Evolutionary conservation across 2,329 filamentous ascomycete species (phyloP), one percentile per base, ranked within the genome.

Genomic region (Fusarium phyllophilum): DNA sequence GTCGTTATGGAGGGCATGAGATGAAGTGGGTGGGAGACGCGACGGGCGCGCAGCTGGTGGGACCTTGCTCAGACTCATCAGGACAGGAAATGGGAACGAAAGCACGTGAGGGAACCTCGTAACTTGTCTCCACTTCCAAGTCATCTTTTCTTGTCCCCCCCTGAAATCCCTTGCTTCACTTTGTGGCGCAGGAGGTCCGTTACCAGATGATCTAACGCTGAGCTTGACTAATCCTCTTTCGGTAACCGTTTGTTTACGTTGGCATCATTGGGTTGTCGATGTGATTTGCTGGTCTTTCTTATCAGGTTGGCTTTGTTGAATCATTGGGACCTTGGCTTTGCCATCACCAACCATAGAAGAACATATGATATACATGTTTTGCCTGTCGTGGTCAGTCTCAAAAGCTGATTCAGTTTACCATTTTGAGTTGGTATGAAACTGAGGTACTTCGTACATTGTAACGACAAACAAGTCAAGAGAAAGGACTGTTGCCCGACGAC

Each of bases 21-120:
- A 79, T 81, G 81, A 83, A 75, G 82, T 83, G 78, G 79, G 77
- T 75, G 82, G 82, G 79, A 83, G 82, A 84, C 84, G 84, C 84
- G 84, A 82, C 81, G 79, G 81, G 79, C 82, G 82, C 82, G 82
- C 80, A 80, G 69, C 79, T 81, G 78, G 81, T 78, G 80, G 79
- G 77, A 75, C 79, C 72, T 69, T 70, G 61, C 42, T 42, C 29
- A 34, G 31, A 77, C 62, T 74, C 73, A 70, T 78, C 82, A 80
- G 83, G 82, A 84, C 83, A 82, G 83, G 82, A 84, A 78, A 78
- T 81, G 78, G 77, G 78, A 84, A 81, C 84, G 84, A 82, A 83
- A 81, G 79, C 84, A 85, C 84, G 83, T 85, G 84, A 85, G 77
- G 39, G n/a, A 11, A 26, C 56, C 67, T 74, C 54, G 70, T 76